Evolutionary conservation across 768 basidiomycete species (phyloP), one percentile per base, ranked within the genome.

Genomic region (Macrocybe gigantea): DNA sequence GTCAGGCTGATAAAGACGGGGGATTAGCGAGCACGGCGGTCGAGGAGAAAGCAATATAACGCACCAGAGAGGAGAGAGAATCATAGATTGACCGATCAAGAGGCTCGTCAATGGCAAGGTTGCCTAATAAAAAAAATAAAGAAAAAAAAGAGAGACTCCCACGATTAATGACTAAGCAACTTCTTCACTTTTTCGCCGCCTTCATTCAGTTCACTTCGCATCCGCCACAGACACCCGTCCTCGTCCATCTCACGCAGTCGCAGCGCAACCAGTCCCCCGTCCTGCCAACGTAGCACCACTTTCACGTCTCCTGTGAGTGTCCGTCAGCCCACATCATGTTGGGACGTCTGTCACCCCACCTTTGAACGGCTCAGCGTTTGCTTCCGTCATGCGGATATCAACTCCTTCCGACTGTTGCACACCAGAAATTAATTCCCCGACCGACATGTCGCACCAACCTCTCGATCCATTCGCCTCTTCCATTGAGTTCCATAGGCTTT

Each of bases 221-320:
- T 45, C 42, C 80, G 75, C 85, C 87, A 89, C 40, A 89, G 59
- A 57, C 84, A 86, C 30, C 83, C 76, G 32, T 82, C 81, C 36
- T 86, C 87, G 5, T 85, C 82, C 13, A 75, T 74, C 52, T 79
- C 80, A 43, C 72, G 76, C 41, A 89, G 62, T 33, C 84, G 77
- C 32, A 88, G 60, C 9, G 71, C 68, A 5, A 75, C 77, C 7
- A 44, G 53, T 33, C 36, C 44, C 32, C 31, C 46, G 8, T 47
- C 45, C 33, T 52, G 38, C 44, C 61, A 53, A 29, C 64, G 60
- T 14, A 82, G 65, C 42, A 80, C 56, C 6, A 87, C 68, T 62
- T 88, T 87, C 48, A 85, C 64, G 36, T 88, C 85, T 39, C 85
- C 85, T 88, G 53, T 38, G 35, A 10, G 29, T 10, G 2, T 30